Evolutionary conservation across 176 grass and related monocot species (phyloP).

Genomic region (Triticum turgidum): DNA sequence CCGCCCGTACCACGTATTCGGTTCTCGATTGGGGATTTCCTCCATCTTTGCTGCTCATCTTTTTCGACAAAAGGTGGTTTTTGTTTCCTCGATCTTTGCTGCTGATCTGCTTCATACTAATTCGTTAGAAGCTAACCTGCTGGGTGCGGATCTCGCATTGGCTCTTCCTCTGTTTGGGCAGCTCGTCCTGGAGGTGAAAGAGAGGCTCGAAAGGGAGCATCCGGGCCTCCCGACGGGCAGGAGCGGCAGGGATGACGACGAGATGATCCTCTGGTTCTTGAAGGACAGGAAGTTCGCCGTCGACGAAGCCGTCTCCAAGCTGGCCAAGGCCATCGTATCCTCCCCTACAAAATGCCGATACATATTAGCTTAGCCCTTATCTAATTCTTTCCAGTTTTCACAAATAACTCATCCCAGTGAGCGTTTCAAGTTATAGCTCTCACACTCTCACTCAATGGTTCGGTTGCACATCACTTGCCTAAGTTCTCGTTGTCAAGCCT

Average conservation of each 20-base stretch:
- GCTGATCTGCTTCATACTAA: neutral
- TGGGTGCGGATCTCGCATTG: neutral
- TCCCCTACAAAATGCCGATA: neutral
- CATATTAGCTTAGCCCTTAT: neutral
- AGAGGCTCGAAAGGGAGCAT: slow-evolving; percentile 59
- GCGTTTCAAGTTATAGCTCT: neutral
- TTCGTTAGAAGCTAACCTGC: neutral
- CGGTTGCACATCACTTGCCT: neutral
- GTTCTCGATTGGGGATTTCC: neutral
- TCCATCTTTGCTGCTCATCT: neutral
- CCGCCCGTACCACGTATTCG: neutral
- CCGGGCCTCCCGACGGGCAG: slow-evolving; percentile 63
- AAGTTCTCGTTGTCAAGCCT: neutral
- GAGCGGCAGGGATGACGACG: slow-evolving; percentile 77
- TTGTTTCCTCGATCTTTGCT: neutral
- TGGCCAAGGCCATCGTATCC: slow-evolving; percentile 88
- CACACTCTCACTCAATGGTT: neutral
- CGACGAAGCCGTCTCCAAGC: slow-evolving; percentile 62
- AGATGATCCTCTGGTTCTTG: slow-evolving; percentile 93
- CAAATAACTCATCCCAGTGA: neutral
- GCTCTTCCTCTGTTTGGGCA: slow-evolving; percentile 23
- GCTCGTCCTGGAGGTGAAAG: slow-evolving; percentile 80
- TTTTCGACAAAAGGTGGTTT: too few species aligned
- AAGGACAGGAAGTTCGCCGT: slow-evolving; percentile 81
- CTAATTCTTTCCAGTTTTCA: neutral